Base-by-base conservation (phyloP, 768 basidiomycete species). In the Termitomyces sp. region DNA sequence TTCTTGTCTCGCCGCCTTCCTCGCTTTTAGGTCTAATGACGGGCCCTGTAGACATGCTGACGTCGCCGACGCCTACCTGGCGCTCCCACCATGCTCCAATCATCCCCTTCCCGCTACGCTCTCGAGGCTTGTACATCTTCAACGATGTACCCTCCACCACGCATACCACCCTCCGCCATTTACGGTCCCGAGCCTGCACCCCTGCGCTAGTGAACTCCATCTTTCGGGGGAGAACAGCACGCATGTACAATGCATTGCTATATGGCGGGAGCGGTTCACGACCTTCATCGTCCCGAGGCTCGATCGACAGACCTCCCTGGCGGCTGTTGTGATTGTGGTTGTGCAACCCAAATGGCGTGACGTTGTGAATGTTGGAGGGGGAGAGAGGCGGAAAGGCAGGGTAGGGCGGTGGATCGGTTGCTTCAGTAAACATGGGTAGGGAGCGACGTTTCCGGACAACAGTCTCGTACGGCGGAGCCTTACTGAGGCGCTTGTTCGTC, bases 71-170 rank as follows among this genome's bases (percentile, higher is more conserved):
- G 0, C 89, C 89, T 13, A 91, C 81, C 42, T 76, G 80, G 56
- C 73, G 81, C 71, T 91, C 89, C 89, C 89, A 91, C 88, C 88
- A 89, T 56, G 82, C 81, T 57, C 82, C 84, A 44, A 90, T 66
- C 42, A 73, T 75, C n/a, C 79, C 75, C 3, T 77, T 79, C 12
- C 77, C 81, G 5, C 23, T 73, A 72, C 33, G 74, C 73, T 13
- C 69, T 67, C 15, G 67, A 60, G 55, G 70, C 56, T 79, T 79
- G 68, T 91, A 93, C 54, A 98, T 77, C 60, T 82, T 81, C 66
- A 98, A 84, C 58, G 78, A 76, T n/a, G 97, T 98, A 43, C 97
- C 97, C 64, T 97, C 92, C 25, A 99, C 72, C 63, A 95, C 89
- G 65, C 92, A 91, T 60, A 94, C 78, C 48, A 89, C 84, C 47